Conservation (phyloP, 441 rosid species). For the Populus hybrid region DNA sequence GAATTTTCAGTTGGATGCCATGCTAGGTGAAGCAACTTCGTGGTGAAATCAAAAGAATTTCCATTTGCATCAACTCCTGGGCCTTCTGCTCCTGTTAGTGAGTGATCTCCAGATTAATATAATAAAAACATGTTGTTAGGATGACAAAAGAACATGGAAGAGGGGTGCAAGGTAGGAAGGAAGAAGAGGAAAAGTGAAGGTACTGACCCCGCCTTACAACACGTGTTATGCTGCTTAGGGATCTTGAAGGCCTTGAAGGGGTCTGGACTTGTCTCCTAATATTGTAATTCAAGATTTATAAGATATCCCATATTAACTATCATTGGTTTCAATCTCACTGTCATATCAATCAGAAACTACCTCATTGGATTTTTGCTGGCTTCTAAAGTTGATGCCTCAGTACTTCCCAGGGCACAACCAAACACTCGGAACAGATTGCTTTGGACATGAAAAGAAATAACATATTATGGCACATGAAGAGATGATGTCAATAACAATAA, state of each 20-base stretch:
- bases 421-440: slow-evolving; percentile 93
- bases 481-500: not conserved
- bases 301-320: not conserved
- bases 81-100: slow-evolving; percentile 61
- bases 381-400: slow-evolving; percentile 78
- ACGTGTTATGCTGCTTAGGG: slow-evolving; percentile 81
- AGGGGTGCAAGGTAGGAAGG: not conserved
- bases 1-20: slow-evolving; percentile 98
- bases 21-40: slow-evolving; percentile 91
- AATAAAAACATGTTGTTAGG: not conserved
- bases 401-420: slow-evolving; percentile 62
- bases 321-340: no score
- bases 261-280: slow-evolving; percentile 74
- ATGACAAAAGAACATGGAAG: not conserved
- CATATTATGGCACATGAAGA: not conserved
- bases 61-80: slow-evolving; percentile 83
- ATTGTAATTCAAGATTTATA: slow-evolving; percentile 14
- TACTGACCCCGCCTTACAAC: slow-evolving; percentile 68
- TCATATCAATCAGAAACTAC: slow-evolving; percentile 30
- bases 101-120: slow-evolving; percentile 1
- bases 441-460: slow-evolving; percentile 19
- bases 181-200: not conserved
- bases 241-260: slow-evolving; percentile 27
- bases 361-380: slow-evolving; percentile 98
- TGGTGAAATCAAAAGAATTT: slow-evolving; percentile 81